These are phyloP conservation scores for Colletotrichum tanaceti DNA, from an alignment of 2,329 filamentous ascomycete genomes.

Conservation along the genomic window DNA sequence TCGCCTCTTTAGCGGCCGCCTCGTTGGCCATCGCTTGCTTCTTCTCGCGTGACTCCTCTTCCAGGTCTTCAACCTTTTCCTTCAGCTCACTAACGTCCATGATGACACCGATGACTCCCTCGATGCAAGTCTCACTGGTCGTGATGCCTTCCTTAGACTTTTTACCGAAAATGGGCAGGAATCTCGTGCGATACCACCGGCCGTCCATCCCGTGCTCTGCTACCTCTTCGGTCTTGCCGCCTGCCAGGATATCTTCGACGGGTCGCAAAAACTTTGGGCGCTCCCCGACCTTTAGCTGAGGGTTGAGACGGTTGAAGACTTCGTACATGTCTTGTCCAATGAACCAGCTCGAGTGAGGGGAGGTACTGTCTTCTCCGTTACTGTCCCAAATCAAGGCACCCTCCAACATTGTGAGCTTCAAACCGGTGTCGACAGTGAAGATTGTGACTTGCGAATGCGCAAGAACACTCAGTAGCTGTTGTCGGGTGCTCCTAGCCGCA, in stretches of 20 bases:
- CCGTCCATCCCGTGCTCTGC: conserved; percentile 70
- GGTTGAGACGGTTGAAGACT: conserved; percentile 67
- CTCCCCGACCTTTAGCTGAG: conserved; percentile 56
- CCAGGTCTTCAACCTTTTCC: conserved; percentile 70
- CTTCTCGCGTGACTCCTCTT: conserved; percentile 75
- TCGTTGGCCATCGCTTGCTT: conserved; percentile 78
- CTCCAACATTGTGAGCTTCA: conserved; percentile 75
- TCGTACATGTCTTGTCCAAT: conserved; percentile 73
- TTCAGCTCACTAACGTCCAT: conserved; percentile 83
- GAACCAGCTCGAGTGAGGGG: conserved; percentile 58
- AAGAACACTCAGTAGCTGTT: conserved; percentile 78
- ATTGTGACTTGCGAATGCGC: conserved; percentile 80
- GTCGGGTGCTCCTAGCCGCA: conserved; percentile 72
- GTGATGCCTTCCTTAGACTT: conserved; percentile 63
- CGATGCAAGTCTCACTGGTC: conserved; percentile 62
- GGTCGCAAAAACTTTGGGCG: conserved; percentile 64
- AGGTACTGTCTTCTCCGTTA: conserved; percentile 45
- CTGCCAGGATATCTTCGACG: conserved; percentile 73
- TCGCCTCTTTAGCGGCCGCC: conserved; percentile 82
- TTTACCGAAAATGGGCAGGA: conserved; percentile 73
- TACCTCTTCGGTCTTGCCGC: conserved; percentile 68
- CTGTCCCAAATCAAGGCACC: conserved; percentile 71
- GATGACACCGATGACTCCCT: conserved; percentile 81
- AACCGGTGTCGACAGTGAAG: conserved; percentile 75
- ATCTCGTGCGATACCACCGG: conserved; percentile 77